These are phyloP conservation scores for Neurospora sp. DNA, from an alignment of 2,329 filamentous ascomycete genomes.

Conservation along the genomic window DNA sequence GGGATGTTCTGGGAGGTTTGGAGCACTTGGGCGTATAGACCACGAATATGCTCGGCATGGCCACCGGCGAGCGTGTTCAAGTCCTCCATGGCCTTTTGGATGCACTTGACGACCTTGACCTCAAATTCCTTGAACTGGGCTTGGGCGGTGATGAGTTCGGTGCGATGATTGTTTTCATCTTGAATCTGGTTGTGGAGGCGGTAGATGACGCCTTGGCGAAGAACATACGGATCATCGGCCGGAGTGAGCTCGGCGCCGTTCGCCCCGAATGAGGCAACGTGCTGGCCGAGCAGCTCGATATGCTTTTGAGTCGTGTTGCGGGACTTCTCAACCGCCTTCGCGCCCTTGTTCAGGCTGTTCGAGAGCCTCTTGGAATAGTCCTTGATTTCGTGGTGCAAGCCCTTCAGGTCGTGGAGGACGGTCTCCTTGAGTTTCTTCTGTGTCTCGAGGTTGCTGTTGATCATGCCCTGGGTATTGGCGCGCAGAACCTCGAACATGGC, in stretches of 20 bases:
- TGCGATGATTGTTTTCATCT: constrained; percentile 92
- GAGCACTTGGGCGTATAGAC: constrained; percentile 77
- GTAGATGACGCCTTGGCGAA: constrained; percentile 72
- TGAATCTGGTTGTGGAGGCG: constrained; percentile 82
- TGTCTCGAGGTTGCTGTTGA: constrained; percentile 83
- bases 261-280: constrained; percentile 71
- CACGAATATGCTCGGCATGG: constrained; percentile 71
- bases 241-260: constrained; percentile 61
- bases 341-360: constrained; percentile 68
- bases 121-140: constrained; percentile 84
- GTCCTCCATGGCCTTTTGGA: constrained; percentile 73
- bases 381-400: constrained; percentile 93
- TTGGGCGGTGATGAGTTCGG: constrained; percentile 87
- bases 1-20: constrained; percentile 66
- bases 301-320: constrained; percentile 84
- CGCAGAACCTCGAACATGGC: constrained; percentile 92
- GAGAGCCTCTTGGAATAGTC: constrained; percentile 85
- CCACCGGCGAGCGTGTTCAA: constrained; percentile 73
- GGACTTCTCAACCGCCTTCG: constrained; percentile 87
- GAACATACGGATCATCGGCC: constrained; percentile 75
- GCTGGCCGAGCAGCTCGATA: constrained; percentile 84
- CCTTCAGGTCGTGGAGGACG: constrained; percentile 79
- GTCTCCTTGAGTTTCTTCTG: constrained; percentile 81
- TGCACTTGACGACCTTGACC: constrained; percentile 67
- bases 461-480: constrained; percentile 80